phyloP scores from a whole-genome alignment of 495 filamentous ascomycete genomes.

The Aspergillus conjunctus region DNA sequence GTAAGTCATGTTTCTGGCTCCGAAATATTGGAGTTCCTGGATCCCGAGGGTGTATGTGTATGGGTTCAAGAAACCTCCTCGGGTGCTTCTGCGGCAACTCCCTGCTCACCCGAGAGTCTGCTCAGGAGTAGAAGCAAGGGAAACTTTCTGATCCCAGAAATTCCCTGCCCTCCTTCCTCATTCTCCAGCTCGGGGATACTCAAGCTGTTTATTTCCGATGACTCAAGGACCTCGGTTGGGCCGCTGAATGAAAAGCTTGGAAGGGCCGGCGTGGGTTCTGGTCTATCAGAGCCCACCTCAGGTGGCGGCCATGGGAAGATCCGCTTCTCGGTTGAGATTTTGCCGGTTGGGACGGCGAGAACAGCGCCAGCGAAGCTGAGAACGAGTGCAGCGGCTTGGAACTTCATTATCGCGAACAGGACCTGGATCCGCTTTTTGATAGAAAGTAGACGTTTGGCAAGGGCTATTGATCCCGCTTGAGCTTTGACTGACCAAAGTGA shows the following conservation, averaged over 20 bases:
- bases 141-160: background rate
- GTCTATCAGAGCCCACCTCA: background rate
- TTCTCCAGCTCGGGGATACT: background rate
- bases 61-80: too few species aligned
- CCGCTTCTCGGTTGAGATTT: background rate
- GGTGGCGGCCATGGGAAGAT: slow-evolving; percentile 3
- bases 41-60: too few species aligned
- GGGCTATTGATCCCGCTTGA: background rate
- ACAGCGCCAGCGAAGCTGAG: slow-evolving; percentile 9
- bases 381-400: slow-evolving; percentile 9
- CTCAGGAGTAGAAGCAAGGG: background rate
- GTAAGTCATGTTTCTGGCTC: too few species aligned
- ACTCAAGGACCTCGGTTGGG: background rate
- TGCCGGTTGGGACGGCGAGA: slow-evolving; percentile 3
- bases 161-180: background rate
- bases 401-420: slow-evolving; percentile 9
- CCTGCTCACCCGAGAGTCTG: background rate
- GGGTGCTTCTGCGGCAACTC: too few species aligned
- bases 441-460: background rate
- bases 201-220: background rate
- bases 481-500: background rate
- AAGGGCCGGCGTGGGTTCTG: slow-evolving; percentile 2
- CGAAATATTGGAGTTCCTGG: too few species aligned
- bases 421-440: background rate
- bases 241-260: slow-evolving; percentile 6